Evolutionary conservation across 441 rosid genomes (phyloP).

Genomic region (Populus hybrid): DNA sequence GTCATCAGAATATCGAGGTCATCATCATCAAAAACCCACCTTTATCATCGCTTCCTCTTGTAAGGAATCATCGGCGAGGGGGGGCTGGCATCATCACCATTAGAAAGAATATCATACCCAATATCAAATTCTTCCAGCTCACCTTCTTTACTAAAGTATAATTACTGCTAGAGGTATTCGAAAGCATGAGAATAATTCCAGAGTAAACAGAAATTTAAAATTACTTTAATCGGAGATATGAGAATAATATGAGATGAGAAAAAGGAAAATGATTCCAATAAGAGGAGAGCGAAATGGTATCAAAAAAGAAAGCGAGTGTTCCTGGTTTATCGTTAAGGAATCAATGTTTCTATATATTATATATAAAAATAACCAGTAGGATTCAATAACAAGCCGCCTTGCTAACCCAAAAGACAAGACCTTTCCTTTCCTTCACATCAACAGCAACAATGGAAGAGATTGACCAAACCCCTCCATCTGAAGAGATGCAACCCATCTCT

Average conservation of each 20-base stretch:
- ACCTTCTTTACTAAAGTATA: not conserved
- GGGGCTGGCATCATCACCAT: not conserved
- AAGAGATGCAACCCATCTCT: conserved; percentile 33
- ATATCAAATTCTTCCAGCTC: not conserved
- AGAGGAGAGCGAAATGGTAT: no score
- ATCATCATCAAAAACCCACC: not conserved
- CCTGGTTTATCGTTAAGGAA: no score
- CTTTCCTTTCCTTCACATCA: not conserved
- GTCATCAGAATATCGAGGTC: no score
- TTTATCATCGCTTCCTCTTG: not conserved
- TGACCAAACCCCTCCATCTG: conserved; percentile 19
- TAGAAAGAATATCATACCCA: not conserved
- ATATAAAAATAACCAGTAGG: not conserved
- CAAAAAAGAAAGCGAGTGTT: no score
- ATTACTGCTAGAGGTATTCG: no score
- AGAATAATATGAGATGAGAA: no score
- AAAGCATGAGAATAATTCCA: no score
- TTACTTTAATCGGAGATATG: no score
- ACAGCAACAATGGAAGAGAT: conserved; percentile 6
- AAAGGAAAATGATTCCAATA: no score
- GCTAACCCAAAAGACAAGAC: not conserved
- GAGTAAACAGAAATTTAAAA: no score
- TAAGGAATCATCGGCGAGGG: not conserved
- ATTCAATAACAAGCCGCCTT: not conserved
- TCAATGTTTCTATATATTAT: no score